A percentile compares a stretch with the other conserved stretches of the same genome.
Evolutionary conservation across 495 filamentous ascomycete species (phyloP).

Genomic region (Hypoxylon lenormandii): DNA sequence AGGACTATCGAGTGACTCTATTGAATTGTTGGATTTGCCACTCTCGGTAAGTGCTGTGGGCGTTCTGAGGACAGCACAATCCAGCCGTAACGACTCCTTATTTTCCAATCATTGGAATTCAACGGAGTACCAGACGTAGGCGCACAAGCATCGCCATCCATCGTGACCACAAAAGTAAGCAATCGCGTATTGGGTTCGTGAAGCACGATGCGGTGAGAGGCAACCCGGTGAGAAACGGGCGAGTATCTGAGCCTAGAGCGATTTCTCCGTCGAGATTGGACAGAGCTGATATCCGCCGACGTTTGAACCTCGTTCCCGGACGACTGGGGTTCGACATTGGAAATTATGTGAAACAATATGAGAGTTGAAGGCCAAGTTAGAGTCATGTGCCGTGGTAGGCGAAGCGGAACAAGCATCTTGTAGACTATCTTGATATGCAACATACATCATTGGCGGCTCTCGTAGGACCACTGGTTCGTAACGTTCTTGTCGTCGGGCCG

Average conservation of each 20-base stretch:
- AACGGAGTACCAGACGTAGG: background rate
- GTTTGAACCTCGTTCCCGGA: background rate
- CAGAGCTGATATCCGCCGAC: background rate
- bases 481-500: background rate
- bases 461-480: background rate
- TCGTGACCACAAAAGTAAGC: background rate
- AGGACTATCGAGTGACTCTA: slow-evolving; percentile 8
- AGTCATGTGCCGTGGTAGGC: background rate
- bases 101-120: slow-evolving; percentile 1
- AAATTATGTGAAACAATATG: slow-evolving; percentile 4
- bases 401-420: background rate
- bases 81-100: background rate
- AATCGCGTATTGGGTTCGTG: background rate
- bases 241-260: background rate
- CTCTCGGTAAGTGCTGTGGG: slow-evolving; percentile 11
- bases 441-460: background rate
- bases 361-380: background rate
- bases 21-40: background rate
- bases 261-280: background rate
- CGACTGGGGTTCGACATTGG: slow-evolving; percentile 11
- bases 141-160: slow-evolving; percentile 11
- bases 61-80: background rate
- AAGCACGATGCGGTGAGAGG: background rate
- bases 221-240: no score
- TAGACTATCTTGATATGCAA: background rate